These are phyloP conservation scores for Platanthera zijinensis DNA, from an alignment of 106 monocot genomes.

Conservation along the genomic window DNA sequence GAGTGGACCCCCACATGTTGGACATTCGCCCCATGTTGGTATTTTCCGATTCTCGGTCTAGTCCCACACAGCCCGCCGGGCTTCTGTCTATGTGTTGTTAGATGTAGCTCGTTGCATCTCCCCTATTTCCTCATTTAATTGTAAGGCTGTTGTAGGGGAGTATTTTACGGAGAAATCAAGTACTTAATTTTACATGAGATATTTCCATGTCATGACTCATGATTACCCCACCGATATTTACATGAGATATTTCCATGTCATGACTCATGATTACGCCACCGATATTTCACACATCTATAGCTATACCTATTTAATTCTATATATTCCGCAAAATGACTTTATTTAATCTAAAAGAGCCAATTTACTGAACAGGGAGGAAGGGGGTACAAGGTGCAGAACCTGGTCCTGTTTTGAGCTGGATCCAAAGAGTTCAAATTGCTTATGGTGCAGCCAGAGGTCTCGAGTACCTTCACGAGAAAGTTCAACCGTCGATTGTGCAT, in stretches of 20 bases:
- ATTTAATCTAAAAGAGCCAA: not conserved
- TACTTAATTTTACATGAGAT: not conserved
- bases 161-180: not conserved
- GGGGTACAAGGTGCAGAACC: slow-evolving; percentile 54
- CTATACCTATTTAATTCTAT: not conserved
- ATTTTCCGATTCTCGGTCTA: too few species aligned
- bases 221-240: not conserved
- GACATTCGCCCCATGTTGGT: too few species aligned
- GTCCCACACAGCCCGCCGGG: too few species aligned
- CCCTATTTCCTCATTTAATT: not conserved
- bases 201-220: not conserved
- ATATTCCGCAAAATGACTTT: not conserved
- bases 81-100: too few species aligned
- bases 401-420: slow-evolving; percentile 54
- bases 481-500: slow-evolving; percentile 44
- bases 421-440: slow-evolving; percentile 50
- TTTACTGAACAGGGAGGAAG: slow-evolving; percentile 29
- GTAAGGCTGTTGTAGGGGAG: not conserved
- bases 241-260: not conserved
- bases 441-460: slow-evolving; percentile 53
- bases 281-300: not conserved
- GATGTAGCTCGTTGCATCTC: too few species aligned
- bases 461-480: slow-evolving; percentile 61
- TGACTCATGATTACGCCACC: not conserved
- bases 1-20: too few species aligned